phyloP scores from a whole-genome alignment of 2,329 filamentous ascomycete species.

The Penicillium sp. region DNA sequence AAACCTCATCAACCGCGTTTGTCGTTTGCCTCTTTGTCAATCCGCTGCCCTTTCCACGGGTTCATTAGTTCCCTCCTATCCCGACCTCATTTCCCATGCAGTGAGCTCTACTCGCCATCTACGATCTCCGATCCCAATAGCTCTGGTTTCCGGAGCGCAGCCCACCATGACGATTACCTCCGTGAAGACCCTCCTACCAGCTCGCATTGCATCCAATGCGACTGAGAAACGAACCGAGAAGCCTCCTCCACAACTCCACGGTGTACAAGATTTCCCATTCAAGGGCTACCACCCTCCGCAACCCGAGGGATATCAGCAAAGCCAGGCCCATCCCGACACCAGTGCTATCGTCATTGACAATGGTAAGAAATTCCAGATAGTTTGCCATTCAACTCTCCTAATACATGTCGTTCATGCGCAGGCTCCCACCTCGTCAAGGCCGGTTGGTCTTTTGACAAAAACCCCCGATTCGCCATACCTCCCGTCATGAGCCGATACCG shows the following conservation, averaged over 20 bases:
- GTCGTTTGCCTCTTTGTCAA: slow-evolving; percentile 1
- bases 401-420: slow-evolving; percentile 39
- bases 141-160: slow-evolving; percentile 26
- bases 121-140: slow-evolving; percentile 16
- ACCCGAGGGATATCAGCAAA: slow-evolving; percentile 69
- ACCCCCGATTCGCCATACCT: slow-evolving; percentile 76
- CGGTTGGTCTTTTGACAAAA: slow-evolving; percentile 89
- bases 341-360: slow-evolving; percentile 97
- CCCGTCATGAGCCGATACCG: slow-evolving; percentile 94
- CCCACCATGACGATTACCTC: slow-evolving; percentile 48
- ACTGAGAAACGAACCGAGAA: slow-evolving; percentile 53
- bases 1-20: slow-evolving; percentile 12
- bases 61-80: not conserved
- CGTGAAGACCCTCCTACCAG: slow-evolving; percentile 37
- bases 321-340: slow-evolving; percentile 56
- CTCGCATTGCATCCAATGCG: slow-evolving; percentile 42
- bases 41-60: not conserved
- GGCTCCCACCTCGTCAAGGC: slow-evolving; percentile 87
- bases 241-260: slow-evolving; percentile 55
- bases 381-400: slow-evolving; percentile 3
- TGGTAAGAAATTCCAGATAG: slow-evolving; percentile 57
- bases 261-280: slow-evolving; percentile 60
- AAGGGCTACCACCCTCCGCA: slow-evolving; percentile 58
- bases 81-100: slow-evolving; percentile 12
- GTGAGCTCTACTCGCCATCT: slow-evolving; percentile 10